Evolutionary conservation across 2,329 filamentous ascomycete genomes (phyloP), one percentile per base, ranked within the genome.

Genomic region (Cladophialophora bantiana): DNA sequence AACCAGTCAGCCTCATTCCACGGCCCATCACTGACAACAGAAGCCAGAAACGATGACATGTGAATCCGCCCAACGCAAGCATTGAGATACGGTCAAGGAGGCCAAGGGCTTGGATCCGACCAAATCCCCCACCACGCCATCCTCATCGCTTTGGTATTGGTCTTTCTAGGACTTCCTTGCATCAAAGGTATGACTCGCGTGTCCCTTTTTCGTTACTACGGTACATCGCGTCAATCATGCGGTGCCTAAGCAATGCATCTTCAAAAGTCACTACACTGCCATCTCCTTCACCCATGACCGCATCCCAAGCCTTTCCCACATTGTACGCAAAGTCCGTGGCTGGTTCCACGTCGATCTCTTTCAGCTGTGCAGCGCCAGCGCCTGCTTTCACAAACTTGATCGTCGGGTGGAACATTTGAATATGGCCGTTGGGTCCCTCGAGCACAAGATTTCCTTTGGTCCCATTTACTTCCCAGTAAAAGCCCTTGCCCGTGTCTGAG

Each of bases 181-280:
- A 31, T 68, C 54, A 70, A 31, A 70, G 36, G 26, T 70, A 70
- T 7, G 36, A 62, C 45, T 71, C 68, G 34, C 65, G 52, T 13
- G 18, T 70, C 15, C 69, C 69, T 6, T 18, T 63, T 48, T 68
- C 58, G 18, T 70, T 65, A 35, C 69, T 70, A 34, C 62, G 35
- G 42, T 71, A 71, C 4, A 70, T 71, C 1, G 69, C 69, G n/a
- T 71, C 68, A 32, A 70, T 66, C 68, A 70, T 70, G 42, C 36
- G 62, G 36, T 70, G 67, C 31, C 69, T 62, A 20, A 70, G 12
- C 40, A 71, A 35, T 2, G 69, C 67, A 50, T 71, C 67, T 56
- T 69, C 56, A 36, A 69, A 71, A 0, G 69, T 68, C 9, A 64
- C 65, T 13, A 66, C 62, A 26, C 36, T 56, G n/a, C 69, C 69